Evolutionary conservation across 129 eudicot genomes (phyloP).

Genomic region (Kitagawia praeruptora): DNA sequence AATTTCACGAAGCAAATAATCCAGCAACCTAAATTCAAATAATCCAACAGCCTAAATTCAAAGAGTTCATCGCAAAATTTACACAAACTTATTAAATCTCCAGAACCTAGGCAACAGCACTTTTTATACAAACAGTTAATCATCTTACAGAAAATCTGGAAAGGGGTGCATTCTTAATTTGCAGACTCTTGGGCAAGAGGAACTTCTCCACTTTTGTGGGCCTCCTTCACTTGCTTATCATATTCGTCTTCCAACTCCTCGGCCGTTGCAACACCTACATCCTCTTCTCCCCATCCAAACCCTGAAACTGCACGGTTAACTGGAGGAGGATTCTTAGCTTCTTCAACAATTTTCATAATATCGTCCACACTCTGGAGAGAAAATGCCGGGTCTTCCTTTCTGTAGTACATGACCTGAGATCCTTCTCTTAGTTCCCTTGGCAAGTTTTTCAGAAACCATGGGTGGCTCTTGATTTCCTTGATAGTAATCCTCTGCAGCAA

Average conservation of each 20-base stretch:
- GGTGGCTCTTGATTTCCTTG: constrained; percentile 75
- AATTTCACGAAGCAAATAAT: not conserved
- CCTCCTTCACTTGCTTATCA: constrained; percentile 75
- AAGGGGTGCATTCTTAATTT: not conserved
- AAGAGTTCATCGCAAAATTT: not conserved
- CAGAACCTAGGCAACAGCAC: not conserved
- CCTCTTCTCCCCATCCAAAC: constrained; percentile 29
- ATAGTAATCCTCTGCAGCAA: constrained; percentile 58
- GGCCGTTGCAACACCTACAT: constrained; percentile 18
- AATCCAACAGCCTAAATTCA: not conserved
- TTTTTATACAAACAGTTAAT: not conserved
- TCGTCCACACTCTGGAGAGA: constrained; percentile 82
- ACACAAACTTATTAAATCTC: not conserved
- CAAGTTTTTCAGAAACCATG: constrained; percentile 88
- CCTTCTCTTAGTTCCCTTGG: constrained; percentile 82
- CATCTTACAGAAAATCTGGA: not conserved
- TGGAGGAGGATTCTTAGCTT: constrained; percentile 66
- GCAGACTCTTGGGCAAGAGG: constrained; percentile 23
- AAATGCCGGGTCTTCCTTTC: constrained; percentile 63
- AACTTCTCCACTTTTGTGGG: constrained; percentile 71
- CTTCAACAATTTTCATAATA: constrained; percentile 78
- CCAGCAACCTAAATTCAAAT: not conserved
- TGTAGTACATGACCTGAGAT: constrained; percentile 63
- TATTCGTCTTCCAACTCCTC: constrained; percentile 66
- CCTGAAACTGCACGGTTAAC: constrained; percentile 1